Evolutionary conservation across 225 moss, liverwort and hornwort species (phyloP).

Genomic region (Sphagnum tenellum): DNA sequence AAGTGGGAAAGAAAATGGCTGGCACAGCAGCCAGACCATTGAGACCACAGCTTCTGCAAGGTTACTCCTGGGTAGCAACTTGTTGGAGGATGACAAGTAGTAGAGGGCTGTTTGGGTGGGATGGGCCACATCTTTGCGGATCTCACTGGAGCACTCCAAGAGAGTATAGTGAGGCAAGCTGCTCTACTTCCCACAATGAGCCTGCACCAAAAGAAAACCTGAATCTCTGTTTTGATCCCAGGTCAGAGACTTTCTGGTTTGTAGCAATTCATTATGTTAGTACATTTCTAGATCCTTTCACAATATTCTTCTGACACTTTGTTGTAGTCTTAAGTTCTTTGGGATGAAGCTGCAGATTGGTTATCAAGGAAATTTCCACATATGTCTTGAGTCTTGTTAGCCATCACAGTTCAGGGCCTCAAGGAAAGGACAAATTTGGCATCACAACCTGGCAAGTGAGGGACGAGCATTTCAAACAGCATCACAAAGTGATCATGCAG

Average conservation of each 20-base stretch:
- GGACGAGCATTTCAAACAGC: constrained; percentile 34
- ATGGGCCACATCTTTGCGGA: constrained; percentile 25
- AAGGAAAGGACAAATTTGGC: constrained; percentile 49
- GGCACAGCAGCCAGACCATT: no score
- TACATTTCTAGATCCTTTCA: neutral
- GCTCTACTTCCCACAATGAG: constrained; percentile 39
- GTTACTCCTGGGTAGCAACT: no score
- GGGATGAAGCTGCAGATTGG: neutral
- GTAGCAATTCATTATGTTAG: neutral
- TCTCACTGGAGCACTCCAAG: constrained; percentile 23
- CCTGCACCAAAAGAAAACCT: constrained; percentile 44
- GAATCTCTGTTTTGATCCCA: constrained; percentile 21
- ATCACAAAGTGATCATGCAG: constrained; percentile 28
- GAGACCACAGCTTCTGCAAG: no score
- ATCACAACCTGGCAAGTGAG: constrained; percentile 35
- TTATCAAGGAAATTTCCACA: neutral
- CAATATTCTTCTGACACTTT: neutral
- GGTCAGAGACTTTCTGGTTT: constrained; percentile 9
- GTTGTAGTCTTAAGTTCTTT: neutral
- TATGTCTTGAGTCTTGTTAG: neutral
- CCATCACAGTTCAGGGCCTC: constrained; percentile 24
- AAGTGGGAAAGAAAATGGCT: no score
- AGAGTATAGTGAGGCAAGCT: constrained; percentile 18
- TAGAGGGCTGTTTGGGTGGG: no score
- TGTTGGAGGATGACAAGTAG: no score